Conservation (phyloP, 106 monocot genomes). For the Dendrobium huoshanense region DNA sequence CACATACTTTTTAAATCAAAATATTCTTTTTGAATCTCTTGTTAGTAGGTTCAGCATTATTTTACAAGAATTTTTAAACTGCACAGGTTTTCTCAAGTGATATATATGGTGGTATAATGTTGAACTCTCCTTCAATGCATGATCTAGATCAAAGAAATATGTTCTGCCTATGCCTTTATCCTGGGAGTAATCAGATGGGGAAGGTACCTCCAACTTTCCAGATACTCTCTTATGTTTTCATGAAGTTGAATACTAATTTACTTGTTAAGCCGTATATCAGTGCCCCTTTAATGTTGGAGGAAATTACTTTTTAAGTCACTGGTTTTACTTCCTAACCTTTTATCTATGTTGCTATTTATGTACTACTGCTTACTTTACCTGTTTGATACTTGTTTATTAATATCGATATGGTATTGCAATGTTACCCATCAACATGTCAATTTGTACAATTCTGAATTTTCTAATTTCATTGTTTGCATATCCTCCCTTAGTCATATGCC, state of each 20-base stretch:
- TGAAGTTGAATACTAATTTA: not conserved
- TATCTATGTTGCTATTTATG: not conserved
- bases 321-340: not conserved
- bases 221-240: not conserved
- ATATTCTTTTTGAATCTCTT: not conserved
- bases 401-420: not conserved
- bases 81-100: constrained; percentile 58
- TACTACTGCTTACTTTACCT: not conserved
- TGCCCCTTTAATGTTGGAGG: not conserved
- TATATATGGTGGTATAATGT: constrained; percentile 67
- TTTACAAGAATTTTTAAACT: constrained; percentile 8
- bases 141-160: constrained; percentile 68
- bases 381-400: not conserved
- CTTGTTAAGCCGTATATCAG: not conserved
- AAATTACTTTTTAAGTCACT: not conserved
- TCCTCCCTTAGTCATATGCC: no score
- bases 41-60: not conserved
- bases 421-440: not conserved
- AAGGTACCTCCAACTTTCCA: constrained; percentile 35
- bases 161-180: constrained; percentile 67
- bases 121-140: constrained; percentile 46
- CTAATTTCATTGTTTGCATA: no score
- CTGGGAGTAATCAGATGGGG: constrained; percentile 52
- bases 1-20: not conserved
- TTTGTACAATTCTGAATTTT: not conserved